These are phyloP conservation scores for Hypoxylon sp. DNA, from an alignment of 2,329 filamentous ascomycete genomes.

Conservation along the genomic window DNA sequence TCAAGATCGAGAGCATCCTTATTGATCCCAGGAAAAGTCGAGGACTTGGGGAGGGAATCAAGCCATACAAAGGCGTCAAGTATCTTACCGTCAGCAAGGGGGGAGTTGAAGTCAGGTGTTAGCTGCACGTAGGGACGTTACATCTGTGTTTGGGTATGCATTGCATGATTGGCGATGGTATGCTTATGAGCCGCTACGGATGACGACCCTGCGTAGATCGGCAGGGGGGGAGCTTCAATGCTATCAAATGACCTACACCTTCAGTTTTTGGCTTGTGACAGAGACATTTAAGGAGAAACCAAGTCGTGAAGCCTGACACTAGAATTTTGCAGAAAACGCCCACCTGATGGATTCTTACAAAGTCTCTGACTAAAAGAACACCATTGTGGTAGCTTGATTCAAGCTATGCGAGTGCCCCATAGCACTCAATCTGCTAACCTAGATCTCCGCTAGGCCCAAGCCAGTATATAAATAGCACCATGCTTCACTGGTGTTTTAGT, in stretches of 20 bases:
- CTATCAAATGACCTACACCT: constrained; percentile 2
- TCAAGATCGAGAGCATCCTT: constrained; percentile 75
- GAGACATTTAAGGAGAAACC: neutral
- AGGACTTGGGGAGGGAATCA: constrained; percentile 86
- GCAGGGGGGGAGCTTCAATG: constrained; percentile 11
- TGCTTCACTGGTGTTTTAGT: too few species aligned
- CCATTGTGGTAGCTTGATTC: neutral
- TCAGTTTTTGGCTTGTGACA: neutral
- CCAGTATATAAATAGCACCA: neutral
- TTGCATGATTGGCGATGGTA: constrained; percentile 38
- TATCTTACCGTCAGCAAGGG: constrained; percentile 83
- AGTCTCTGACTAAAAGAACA: neutral
- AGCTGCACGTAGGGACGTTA: constrained; percentile 29
- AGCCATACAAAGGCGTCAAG: constrained; percentile 98
- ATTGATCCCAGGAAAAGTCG: constrained; percentile 82
- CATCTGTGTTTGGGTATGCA: constrained; percentile 33
- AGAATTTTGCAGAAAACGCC: neutral
- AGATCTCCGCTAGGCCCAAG: neutral
- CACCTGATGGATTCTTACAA: neutral
- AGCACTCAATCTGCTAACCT: neutral
- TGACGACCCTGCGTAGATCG: constrained; percentile 24
- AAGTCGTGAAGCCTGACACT: neutral
- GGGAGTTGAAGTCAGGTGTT: constrained; percentile 73
- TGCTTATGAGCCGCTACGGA: constrained; percentile 4
- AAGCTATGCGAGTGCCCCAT: neutral